Evolutionary conservation across 2,329 filamentous ascomycete genomes (phyloP), one percentile per base, ranked within the genome.

Genomic region (Penicillium fuscoglaucum): DNA sequence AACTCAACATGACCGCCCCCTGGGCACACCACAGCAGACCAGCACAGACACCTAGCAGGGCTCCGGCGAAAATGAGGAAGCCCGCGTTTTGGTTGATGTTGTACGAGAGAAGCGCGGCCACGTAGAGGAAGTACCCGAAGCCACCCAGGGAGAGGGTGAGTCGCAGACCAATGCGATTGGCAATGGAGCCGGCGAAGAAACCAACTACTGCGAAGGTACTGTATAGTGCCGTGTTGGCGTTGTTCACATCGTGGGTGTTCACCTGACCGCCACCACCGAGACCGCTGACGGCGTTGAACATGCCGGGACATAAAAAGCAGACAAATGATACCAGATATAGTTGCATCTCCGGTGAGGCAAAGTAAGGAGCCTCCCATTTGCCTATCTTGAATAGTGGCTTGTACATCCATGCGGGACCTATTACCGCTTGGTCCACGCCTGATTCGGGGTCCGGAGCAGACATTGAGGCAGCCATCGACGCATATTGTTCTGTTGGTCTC

Each of bases 271-370:
- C 87, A 58, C 86, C 87, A 58, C 87, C 87, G 37, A 90, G 78
- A 60, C 87, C 87, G 60, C 78, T 79, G 58, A 90, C 77, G 21
- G 87, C 86, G 68, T 90, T 90, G 79, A 84, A 90, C 86, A 90
- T 89, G 66, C 87, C 87, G 0, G 87, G 87, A 70, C 87, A 90
- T 61, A 90, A 72, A 79, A 90, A 89, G 71, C 87, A 89, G 50
- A 89, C 86, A 60, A 89, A 80, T 24, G 86, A 82, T 55, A 92
- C 88, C 80, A 92, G 83, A 61, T 89, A 68, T 37, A 93, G 81
- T 76, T 93, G 90, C 48, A 86, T 75, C 68, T 86, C 84, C 13
- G 90, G 90, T 57, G 89, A 90, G 24, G 90, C 90, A 72, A 89
- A 92, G 82, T 86, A 90, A 4, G 81, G 80, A 8, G 88, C 60